phyloP scores from a whole-genome alignment of 2,329 filamentous ascomycete genomes.

The Ciborinia camelliae region DNA sequence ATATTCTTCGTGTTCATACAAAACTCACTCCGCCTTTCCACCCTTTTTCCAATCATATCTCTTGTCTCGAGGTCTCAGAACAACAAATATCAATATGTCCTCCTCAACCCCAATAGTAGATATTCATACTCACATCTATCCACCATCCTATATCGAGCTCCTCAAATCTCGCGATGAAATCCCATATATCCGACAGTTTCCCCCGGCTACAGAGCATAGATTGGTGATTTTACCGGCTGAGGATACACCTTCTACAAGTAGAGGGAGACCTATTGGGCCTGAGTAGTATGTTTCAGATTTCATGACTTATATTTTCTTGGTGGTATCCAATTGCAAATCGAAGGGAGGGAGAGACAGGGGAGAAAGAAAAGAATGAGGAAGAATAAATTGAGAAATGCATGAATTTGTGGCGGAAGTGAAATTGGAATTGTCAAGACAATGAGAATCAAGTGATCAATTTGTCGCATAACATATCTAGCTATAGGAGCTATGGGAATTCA shows the following conservation, averaged over 20 bases:
- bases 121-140: constrained; percentile 69
- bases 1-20: not conserved
- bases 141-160: constrained; percentile 59
- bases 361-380: not conserved
- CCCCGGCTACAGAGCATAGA: constrained; percentile 53
- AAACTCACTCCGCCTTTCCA: not conserved
- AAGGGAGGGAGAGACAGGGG: too few species aligned
- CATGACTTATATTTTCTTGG: not conserved
- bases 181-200: constrained; percentile 68
- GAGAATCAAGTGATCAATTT: not conserved
- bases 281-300: constrained; percentile 60
- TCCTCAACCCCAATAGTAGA: constrained; percentile 52
- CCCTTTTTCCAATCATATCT: not conserved
- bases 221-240: constrained; percentile 63
- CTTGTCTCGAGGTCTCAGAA: not conserved
- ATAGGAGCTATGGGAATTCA: not conserved
- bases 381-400: not conserved
- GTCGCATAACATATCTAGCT: not conserved
- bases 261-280: constrained; percentile 76
- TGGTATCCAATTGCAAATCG: rapidly evolving
- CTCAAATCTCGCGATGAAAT: constrained; percentile 59
- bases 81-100: constrained; percentile 20
- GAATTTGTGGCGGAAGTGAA: not conserved
- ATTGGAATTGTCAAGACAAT: not conserved
- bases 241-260: constrained; percentile 54